Conservation (phyloP, 2,329 filamentous ascomycete species). For the Dothideomycetidae sp. region DNA sequence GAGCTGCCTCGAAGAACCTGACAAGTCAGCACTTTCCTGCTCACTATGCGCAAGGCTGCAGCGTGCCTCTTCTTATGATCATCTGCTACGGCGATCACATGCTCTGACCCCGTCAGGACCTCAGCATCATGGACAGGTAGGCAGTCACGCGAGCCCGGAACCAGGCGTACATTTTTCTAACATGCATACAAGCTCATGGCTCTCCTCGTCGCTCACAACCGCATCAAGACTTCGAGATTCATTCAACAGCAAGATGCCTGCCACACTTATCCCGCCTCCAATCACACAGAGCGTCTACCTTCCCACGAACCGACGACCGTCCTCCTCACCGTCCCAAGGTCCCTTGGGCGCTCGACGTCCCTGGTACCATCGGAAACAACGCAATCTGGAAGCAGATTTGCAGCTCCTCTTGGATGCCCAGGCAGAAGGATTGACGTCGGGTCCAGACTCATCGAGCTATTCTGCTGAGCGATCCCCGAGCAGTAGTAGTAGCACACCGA, state of each 20-base stretch:
- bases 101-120: slow-evolving; percentile 20
- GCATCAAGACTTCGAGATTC: slow-evolving; percentile 5
- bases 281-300: slow-evolving; percentile 21
- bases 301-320: neutral
- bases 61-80: slow-evolving; percentile 14
- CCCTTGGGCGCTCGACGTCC: slow-evolving; percentile 1
- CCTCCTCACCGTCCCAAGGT: neutral
- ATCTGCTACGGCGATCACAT: slow-evolving; percentile 18
- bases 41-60: too few species aligned
- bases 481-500: slow-evolving; percentile 12
- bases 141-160: neutral
- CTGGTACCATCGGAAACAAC: slow-evolving; percentile 21
- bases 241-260: slow-evolving; percentile 5
- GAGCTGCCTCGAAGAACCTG: too few species aligned
- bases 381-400: slow-evolving; percentile 41
- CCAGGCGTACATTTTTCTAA: too few species aligned
- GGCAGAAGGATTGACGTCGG: slow-evolving; percentile 41
- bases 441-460: slow-evolving; percentile 30
- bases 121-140: slow-evolving; percentile 15
- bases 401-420: slow-evolving; percentile 48
- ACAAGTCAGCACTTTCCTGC: too few species aligned
- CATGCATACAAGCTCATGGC: slow-evolving; percentile 3
- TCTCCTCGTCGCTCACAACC: neutral
- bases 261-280: slow-evolving; percentile 19
- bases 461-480: slow-evolving; percentile 30